Evolutionary conservation across 768 basidiomycete genomes (phyloP).

Genomic region (Podaxis pistillaris): DNA sequence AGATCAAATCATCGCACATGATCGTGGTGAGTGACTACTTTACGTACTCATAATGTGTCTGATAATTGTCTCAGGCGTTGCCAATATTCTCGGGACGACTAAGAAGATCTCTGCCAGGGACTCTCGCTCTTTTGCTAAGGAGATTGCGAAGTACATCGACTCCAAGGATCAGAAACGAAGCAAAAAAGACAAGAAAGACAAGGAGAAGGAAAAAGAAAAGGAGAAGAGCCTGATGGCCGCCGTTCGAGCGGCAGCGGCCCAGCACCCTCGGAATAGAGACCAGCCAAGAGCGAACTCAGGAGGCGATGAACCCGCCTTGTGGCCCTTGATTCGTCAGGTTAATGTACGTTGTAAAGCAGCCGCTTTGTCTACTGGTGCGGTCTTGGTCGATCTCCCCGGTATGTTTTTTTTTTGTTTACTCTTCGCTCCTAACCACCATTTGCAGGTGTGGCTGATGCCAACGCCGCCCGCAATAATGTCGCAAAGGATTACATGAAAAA

Average conservation of each 20-base stretch:
- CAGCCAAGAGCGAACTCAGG: conserved; percentile 8
- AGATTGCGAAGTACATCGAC: conserved; percentile 64
- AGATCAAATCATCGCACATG: conserved; percentile 48
- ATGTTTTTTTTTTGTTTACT: conserved; percentile 5
- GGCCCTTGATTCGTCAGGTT: conserved; percentile 65
- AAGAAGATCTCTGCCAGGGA: conserved; percentile 50
- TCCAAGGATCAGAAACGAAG: conserved; percentile 60
- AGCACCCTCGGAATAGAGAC: conserved; percentile 18
- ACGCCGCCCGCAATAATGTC: conserved; percentile 60
- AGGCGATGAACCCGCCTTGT: conserved; percentile 42
- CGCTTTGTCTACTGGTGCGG: conserved; percentile 56
- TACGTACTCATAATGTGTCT: conserved; percentile 1
- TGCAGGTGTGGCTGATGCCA: conserved; percentile 58
- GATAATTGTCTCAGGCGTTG: conserved; percentile 33
- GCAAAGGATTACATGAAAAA: conserved; percentile 70
- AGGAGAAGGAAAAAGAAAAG: conserved; percentile 35
- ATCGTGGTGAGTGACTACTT: conserved; percentile 37
- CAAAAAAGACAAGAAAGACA: conserved; percentile 39
- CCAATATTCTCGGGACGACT: conserved; percentile 46
- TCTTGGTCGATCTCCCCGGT: conserved; percentile 66
- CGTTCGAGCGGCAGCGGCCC: conserved; percentile 24
- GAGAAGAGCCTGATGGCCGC: conserved; percentile 35
- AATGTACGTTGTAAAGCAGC: conserved; percentile 52
- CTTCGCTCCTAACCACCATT: neutral
- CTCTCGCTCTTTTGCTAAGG: conserved; percentile 49